Evolutionary conservation across 345 rosid species (phyloP).

Genomic region (Eutrema japonicum): DNA sequence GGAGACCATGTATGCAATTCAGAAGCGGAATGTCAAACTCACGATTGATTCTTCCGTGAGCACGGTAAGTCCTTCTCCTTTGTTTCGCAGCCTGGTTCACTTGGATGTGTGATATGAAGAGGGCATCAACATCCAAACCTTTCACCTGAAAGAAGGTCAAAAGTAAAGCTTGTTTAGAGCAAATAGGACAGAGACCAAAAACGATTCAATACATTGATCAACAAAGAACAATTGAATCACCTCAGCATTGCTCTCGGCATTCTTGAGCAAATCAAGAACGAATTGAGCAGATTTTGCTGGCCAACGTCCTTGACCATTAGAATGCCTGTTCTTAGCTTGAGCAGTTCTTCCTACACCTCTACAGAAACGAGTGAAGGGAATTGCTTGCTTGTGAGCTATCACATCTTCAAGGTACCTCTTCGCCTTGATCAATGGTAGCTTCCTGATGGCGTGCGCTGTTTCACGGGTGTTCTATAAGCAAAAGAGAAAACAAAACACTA

Average conservation of each 20-base stretch:
- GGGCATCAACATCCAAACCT: conserved; percentile 93
- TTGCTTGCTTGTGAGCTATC: conserved; percentile 93
- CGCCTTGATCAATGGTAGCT: conserved; percentile 84
- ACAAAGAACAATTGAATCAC: conserved; percentile 23
- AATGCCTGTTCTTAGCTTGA: conserved; percentile 96
- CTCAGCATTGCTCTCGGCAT: conserved; percentile 98
- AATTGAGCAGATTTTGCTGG: conserved; percentile 88
- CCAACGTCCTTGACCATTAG: conserved; percentile 99
- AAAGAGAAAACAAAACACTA: background rate
- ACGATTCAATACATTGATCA: background rate
- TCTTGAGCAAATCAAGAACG: conserved; percentile 88
- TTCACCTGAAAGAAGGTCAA: conserved; percentile 56
- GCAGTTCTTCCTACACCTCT: conserved; percentile 99
- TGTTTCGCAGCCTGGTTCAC: conserved; percentile 97
- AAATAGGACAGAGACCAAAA: background rate
- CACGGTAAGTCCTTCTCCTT: conserved; percentile 95
- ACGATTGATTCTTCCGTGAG: conserved; percentile 99
- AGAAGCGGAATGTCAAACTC: conserved; percentile 1
- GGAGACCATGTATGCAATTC: fast-evolving
- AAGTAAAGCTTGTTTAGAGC: background rate
- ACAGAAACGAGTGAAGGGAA: conserved; percentile 97
- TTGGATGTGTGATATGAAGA: conserved; percentile 83
- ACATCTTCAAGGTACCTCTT: conserved; percentile 98
- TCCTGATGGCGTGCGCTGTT: conserved; percentile 85
- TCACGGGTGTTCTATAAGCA: conserved; percentile 77